Evolutionary conservation across 176 grass and related monocot genomes (phyloP).

Genomic region (Oryza punctata): DNA sequence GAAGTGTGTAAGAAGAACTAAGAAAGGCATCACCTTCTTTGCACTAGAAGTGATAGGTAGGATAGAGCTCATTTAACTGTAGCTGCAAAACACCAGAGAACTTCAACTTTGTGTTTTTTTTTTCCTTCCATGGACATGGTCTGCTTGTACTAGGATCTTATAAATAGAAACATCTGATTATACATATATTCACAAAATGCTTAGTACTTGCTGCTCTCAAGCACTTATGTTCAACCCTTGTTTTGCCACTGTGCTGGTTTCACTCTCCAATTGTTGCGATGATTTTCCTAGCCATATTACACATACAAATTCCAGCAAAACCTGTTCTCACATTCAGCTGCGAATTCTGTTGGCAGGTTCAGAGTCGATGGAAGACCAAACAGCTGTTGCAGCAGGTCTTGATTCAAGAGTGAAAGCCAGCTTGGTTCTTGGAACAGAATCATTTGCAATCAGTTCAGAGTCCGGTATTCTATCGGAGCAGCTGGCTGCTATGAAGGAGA

Average conservation of each 20-base stretch:
- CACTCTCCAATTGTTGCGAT: background rate
- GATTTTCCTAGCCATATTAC: background rate
- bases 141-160: background rate
- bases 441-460: slow-evolving; percentile 54
- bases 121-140: background rate
- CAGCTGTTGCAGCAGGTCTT: background rate
- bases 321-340: background rate
- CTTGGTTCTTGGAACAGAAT: slow-evolving; percentile 56
- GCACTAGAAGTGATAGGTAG: background rate
- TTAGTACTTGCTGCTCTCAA: background rate
- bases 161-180: background rate
- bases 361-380: slow-evolving; percentile 45
- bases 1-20: too few relatives aligned
- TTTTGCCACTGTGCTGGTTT: background rate
- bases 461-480: slow-evolving; percentile 64
- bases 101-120: background rate
- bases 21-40: background rate
- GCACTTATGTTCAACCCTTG: background rate
- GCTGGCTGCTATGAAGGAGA: slow-evolving; percentile 68
- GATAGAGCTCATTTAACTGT: background rate
- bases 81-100: background rate
- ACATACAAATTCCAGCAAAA: background rate
- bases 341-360: slow-evolving; percentile 14
- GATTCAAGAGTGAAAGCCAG: slow-evolving; percentile 59
- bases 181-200: background rate